These are phyloP conservation scores for Chlorella sorokiniana DNA, from an alignment of 139 green algal species.

Conservation along the genomic window DNA sequence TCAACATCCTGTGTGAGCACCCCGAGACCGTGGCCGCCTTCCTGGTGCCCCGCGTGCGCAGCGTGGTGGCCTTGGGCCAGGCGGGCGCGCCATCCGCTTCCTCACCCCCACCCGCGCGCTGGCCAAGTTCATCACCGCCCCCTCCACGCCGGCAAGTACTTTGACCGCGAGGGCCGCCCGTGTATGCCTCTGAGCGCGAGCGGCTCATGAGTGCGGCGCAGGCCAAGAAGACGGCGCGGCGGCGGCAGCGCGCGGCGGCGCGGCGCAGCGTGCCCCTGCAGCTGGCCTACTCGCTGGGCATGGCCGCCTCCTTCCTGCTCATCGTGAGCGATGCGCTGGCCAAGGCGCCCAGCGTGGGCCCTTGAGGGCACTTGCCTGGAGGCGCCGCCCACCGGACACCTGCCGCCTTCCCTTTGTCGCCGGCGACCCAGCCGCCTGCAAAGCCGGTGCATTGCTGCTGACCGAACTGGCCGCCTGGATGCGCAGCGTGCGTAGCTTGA, in stretches of 20 bases:
- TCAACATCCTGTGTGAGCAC: slow-evolving; percentile 93
- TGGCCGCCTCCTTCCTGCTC: slow-evolving; percentile 54
- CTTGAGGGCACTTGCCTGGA: background rate
- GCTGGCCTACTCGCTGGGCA: slow-evolving; percentile 62
- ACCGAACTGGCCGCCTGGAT: too few species aligned
- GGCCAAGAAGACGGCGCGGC: background rate
- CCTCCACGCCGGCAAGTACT: slow-evolving; percentile 71
- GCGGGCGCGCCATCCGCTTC: slow-evolving; percentile 59
- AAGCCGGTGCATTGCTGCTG: too few species aligned
- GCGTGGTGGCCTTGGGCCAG: slow-evolving; percentile 47
- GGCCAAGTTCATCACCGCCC: slow-evolving; percentile 61
- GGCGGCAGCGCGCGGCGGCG: background rate
- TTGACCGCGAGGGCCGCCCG: slow-evolving; percentile 62
- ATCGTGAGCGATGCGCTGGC: slow-evolving; percentile 32
- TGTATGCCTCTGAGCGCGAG: slow-evolving; percentile 64
- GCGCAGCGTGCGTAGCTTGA: too few species aligned
- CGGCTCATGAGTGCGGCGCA: slow-evolving; percentile 46
- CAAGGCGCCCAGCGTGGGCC: background rate
- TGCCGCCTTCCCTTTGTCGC: too few species aligned
- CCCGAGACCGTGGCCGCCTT: slow-evolving; percentile 84
- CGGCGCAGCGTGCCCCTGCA: slow-evolving; percentile 38
- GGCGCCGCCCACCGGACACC: background rate
- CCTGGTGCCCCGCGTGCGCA: slow-evolving; percentile 77
- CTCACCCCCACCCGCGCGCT: slow-evolving; percentile 70
- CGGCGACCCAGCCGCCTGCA: too few species aligned